Evolutionary conservation across 805 yeast genomes (phyloP).

Genomic region (Priceomyces castillae): DNA sequence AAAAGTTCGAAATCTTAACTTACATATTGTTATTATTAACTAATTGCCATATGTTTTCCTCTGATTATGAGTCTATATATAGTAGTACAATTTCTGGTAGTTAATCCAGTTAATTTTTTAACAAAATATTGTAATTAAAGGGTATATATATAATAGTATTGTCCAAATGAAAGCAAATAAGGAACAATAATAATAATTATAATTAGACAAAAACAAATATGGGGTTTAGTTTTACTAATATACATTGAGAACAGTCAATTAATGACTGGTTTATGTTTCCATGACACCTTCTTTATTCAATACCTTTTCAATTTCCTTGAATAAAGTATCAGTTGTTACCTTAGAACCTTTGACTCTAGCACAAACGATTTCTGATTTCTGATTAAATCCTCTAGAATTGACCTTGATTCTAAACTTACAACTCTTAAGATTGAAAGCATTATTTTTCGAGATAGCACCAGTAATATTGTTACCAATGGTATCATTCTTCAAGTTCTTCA

Average conservation of each 20-base stretch:
- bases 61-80: too few species aligned
- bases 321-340: slow-evolving; percentile 57
- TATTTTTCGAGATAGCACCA: slow-evolving; percentile 62
- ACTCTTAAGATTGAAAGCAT: slow-evolving; percentile 59
- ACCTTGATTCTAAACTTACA: slow-evolving; percentile 61
- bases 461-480: slow-evolving; percentile 44
- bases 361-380: slow-evolving; percentile 55
- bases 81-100: too few species aligned
- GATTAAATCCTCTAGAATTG: slow-evolving; percentile 35
- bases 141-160: slow-evolving; percentile 1
- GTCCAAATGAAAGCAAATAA: neutral
- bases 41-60: too few species aligned
- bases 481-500: slow-evolving; percentile 52
- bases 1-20: too few species aligned
- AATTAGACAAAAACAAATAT: neutral
- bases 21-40: too few species aligned
- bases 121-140: neutral
- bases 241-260: neutral
- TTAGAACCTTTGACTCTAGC: slow-evolving; percentile 64
- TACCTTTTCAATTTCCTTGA: slow-evolving; percentile 62
- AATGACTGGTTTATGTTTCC: slow-evolving; percentile 19
- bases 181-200: slow-evolving; percentile 1
- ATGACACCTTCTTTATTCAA: slow-evolving; percentile 63
- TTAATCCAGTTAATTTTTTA: neutral
- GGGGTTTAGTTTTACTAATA: neutral